A percentile compares a stretch with the other conserved stretches of the same genome.
phyloP scores from a whole-genome alignment of 257 asterid species.

The Coffea eugenioides region DNA sequence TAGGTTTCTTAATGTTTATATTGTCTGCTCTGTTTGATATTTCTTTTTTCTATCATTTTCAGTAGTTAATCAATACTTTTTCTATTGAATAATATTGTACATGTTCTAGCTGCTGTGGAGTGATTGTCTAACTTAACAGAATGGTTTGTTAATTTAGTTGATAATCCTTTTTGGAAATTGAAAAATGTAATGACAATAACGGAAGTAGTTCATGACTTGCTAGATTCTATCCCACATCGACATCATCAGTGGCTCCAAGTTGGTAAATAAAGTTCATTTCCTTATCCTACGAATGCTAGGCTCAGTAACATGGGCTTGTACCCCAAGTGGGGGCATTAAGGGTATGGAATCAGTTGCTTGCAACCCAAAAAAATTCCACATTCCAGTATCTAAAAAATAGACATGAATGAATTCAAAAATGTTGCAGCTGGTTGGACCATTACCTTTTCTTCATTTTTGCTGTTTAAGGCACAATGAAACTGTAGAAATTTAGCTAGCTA shows the following conservation, averaged over 20 bases:
- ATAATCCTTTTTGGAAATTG: background rate
- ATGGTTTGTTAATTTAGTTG: background rate
- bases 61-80: background rate
- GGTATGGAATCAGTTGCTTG: background rate
- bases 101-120: background rate
- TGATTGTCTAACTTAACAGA: background rate
- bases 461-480: background rate
- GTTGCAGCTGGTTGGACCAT: background rate
- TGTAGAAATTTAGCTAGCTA: background rate
- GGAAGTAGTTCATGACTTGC: background rate
- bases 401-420: background rate
- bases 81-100: background rate
- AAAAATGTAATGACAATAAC: background rate
- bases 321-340: constrained; percentile 12
- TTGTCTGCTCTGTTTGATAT: too few species aligned
- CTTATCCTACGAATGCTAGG: background rate
- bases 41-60: background rate
- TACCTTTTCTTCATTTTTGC: background rate
- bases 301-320: background rate
- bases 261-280: background rate
- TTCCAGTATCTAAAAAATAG: background rate
- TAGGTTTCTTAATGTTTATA: too few species aligned
- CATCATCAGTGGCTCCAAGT: background rate
- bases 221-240: background rate
- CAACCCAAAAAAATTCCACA: background rate